Evolutionary conservation across 768 basidiomycete genomes (phyloP).

Genomic region (Hebeloma cylindrosporum): DNA sequence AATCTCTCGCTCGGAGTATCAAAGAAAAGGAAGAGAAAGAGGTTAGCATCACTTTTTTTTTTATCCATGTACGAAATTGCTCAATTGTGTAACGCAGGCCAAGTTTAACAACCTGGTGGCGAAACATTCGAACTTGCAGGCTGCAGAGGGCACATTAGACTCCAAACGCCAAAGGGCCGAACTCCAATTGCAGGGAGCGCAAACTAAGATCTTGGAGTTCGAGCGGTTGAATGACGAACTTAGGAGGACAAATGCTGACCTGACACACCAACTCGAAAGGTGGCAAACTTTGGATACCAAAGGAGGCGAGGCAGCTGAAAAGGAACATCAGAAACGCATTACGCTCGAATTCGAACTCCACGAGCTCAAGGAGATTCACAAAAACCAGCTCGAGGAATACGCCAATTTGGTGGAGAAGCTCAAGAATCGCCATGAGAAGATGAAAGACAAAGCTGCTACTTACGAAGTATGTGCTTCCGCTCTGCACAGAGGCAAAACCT

Average conservation of each 20-base stretch:
- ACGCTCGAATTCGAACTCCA: slow-evolving; percentile 57
- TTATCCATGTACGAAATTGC: not conserved
- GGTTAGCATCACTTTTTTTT: slow-evolving; percentile 31
- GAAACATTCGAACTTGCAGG: slow-evolving; percentile 49
- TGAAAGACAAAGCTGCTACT: slow-evolving; percentile 39
- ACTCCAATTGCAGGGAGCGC: slow-evolving; percentile 58
- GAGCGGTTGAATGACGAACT: slow-evolving; percentile 58
- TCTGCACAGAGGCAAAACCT: not conserved
- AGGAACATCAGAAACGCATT: slow-evolving; percentile 50
- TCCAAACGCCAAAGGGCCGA: slow-evolving; percentile 57
- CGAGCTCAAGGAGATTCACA: slow-evolving; percentile 41
- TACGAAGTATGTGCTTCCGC: slow-evolving; percentile 42
- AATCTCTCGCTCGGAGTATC: slow-evolving; percentile 37
- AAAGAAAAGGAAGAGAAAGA: slow-evolving; percentile 47
- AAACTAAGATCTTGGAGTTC: slow-evolving; percentile 52
- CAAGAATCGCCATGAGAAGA: slow-evolving; percentile 40
- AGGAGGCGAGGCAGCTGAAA: slow-evolving; percentile 58
- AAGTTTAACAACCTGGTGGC: slow-evolving; percentile 44
- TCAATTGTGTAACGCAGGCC: slow-evolving; percentile 27
- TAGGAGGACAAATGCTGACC: slow-evolving; percentile 51
- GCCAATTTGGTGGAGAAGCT: slow-evolving; percentile 40
- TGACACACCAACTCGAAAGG: slow-evolving; percentile 64
- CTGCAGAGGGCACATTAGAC: slow-evolving; percentile 42
- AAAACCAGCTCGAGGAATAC: slow-evolving; percentile 35
- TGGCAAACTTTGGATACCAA: slow-evolving; percentile 70